Base-by-base conservation (phyloP, 2,329 filamentous ascomycete species). In the Lachnellula subtilissima region DNA sequence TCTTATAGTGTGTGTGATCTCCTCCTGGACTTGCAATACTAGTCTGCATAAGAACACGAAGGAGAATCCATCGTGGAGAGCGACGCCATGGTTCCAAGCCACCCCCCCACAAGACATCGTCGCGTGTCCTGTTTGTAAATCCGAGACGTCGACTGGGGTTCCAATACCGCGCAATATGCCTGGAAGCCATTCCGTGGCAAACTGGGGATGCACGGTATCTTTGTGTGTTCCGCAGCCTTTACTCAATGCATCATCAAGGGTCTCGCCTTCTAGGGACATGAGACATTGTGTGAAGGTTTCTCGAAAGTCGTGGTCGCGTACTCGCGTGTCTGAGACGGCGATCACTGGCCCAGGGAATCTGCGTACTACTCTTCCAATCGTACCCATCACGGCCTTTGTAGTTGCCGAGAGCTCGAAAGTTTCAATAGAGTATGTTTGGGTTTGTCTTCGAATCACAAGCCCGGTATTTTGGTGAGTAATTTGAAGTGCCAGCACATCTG, bases 21-120 rank as follows among this genome's bases (percentile, higher is more conserved):
- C 23, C 6, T 35, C 2, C 47, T 37, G 39, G n/a, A 7, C n/a
- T 11, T 23, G 14, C 32, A 17, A 55, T 43, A 23, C 46, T 48
- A 12, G 50, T 52, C 49, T 83, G 79, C 3, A 82, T 55, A 0
- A 71, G 64, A 0, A 82, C 78, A 0, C 81, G 77, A 2, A 84
- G 53, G 0, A 83, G 68, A 1, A 84, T 69, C 81, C 81, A 85
- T 0, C 79, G 52, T 0, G 80, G 70, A 14, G 79, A 82, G 48
- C 76, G 67, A 14, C 74, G 69, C 80, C 80, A 83, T 0, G 76
- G 76, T 2, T 48, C 47, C 1, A 56, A 57, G 12, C 57, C 51
- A 57, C 65, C 50, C 2, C 60, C 57, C 69, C 72, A 82, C 17
- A 79, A 57, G 1, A 82, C 73, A n/a, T 84, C 80, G 45, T 84